Evolutionary conservation across 352 stramenopile genomes (phyloP).

Genomic region (Aphanomyces astaci): DNA sequence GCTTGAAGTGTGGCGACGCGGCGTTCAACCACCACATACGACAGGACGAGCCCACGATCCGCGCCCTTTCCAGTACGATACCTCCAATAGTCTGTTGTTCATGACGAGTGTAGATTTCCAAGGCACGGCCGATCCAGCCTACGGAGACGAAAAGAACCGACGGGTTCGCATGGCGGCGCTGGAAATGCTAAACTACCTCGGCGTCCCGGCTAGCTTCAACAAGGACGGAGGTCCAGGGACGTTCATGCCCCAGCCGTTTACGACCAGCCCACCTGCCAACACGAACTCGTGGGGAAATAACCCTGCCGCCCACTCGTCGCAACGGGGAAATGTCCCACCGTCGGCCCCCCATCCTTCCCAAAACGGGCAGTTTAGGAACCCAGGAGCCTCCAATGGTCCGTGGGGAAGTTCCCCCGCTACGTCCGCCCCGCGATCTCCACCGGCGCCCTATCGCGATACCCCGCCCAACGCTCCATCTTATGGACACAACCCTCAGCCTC

Average conservation of each 20-base stretch:
- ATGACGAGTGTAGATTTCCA: constrained; percentile 47
- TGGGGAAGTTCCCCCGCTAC: background rate
- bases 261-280: background rate
- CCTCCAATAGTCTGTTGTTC: background rate
- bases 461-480: background rate
- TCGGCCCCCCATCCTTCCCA: background rate
- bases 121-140: constrained; percentile 62
- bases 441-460: background rate
- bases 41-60: constrained; percentile 63
- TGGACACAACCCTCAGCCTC: background rate
- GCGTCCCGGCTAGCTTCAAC: background rate
- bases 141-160: constrained; percentile 75
- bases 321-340: background rate
- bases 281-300: background rate
- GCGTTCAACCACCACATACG: constrained; percentile 52
- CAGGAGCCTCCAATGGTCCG: background rate
- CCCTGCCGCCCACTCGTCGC: background rate
- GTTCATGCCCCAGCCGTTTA: background rate
- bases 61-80: constrained; percentile 59
- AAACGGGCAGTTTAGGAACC: background rate
- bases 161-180: constrained; percentile 67
- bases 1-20: constrained; percentile 55
- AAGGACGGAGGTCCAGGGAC: background rate
- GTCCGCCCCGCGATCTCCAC: background rate
- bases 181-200: constrained; percentile 8